Evolutionary conservation across 345 rosid genomes (phyloP).

Genomic region (Cardamine chenopodiifolia): DNA sequence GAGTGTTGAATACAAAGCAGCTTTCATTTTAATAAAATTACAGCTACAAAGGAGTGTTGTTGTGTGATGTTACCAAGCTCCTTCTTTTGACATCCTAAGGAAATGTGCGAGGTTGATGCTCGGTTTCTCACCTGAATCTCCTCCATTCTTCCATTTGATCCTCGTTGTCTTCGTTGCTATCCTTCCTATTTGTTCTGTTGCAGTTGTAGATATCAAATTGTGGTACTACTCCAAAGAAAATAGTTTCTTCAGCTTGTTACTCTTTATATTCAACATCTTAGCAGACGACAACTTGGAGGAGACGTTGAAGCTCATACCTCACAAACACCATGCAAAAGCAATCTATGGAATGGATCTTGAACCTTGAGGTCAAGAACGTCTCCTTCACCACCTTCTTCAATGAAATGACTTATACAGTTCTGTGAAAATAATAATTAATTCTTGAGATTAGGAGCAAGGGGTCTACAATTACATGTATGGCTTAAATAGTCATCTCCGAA

Average conservation of each 20-base stretch:
- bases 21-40: constrained; percentile 17
- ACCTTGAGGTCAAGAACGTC: constrained; percentile 67
- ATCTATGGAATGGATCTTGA: constrained; percentile 89
- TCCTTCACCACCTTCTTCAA: constrained; percentile 54
- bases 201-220: constrained; percentile 74
- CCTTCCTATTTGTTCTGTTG: constrained; percentile 49
- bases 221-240: constrained; percentile 61
- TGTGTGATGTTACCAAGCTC: constrained; percentile 60
- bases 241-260: constrained; percentile 1
- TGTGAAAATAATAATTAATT: constrained; percentile 25
- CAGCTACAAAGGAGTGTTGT: constrained; percentile 24
- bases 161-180: constrained; percentile 60
- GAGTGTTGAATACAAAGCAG: constrained; percentile 25
- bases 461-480: not conserved
- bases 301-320: constrained; percentile 55
- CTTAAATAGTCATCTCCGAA: not conserved
- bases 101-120: constrained; percentile 62
- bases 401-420: constrained; percentile 70
- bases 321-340: constrained; percentile 90
- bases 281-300: not conserved
- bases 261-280: not conserved
- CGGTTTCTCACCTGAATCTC: constrained; percentile 51
- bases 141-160: constrained; percentile 63
- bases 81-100: constrained; percentile 85
- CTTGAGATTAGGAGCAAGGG: not conserved